phyloP scores from a whole-genome alignment of 352 stramenopile species.

The Phytopythium litorale region DNA sequence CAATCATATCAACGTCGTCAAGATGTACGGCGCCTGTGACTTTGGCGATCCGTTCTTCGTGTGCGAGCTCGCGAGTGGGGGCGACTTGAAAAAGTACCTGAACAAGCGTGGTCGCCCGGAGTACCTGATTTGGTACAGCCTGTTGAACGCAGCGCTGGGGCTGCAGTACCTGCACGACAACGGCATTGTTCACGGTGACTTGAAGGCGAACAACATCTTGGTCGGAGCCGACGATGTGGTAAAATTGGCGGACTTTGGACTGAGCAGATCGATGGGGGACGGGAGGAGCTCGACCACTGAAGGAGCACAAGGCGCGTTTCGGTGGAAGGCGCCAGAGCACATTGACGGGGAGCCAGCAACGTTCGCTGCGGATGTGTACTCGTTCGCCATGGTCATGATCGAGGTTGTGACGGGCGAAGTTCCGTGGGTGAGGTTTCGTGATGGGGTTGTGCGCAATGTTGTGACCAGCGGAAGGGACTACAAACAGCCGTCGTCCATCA shows the following conservation, averaged over 20 bases:
- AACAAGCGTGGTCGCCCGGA: not conserved
- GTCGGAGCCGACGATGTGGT: constrained; percentile 24
- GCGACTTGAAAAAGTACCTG: not conserved
- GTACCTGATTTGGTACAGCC: not conserved
- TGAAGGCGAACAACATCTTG: constrained; percentile 77
- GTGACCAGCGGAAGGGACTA: constrained; percentile 1
- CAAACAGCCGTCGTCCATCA: not conserved
- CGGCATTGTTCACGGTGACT: constrained; percentile 55
- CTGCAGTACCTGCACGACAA: constrained; percentile 48
- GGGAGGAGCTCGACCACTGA: not conserved
- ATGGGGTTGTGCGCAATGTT: not conserved
- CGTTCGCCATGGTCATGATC: constrained; percentile 18
- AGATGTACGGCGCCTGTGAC: constrained; percentile 21
- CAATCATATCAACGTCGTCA: constrained; percentile 14
- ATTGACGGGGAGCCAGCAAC: not conserved
- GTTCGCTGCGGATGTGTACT: constrained; percentile 17
- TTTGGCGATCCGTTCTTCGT: constrained; percentile 11
- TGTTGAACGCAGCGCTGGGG: constrained; percentile 17
- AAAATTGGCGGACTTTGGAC: constrained; percentile 24
- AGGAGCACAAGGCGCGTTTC: constrained; percentile 3
- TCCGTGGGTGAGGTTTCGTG: constrained; percentile 8
- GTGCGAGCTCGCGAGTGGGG: constrained; percentile 7
- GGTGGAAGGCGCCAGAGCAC: constrained; percentile 14
- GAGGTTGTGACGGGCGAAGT: constrained; percentile 9
- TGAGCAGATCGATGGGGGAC: constrained; percentile 2